Percentiles rank a stretch among this genome's conserved stretches.
Evolutionary conservation across 345 rosid genomes (phyloP).

Genomic region (Brassica rapa): DNA sequence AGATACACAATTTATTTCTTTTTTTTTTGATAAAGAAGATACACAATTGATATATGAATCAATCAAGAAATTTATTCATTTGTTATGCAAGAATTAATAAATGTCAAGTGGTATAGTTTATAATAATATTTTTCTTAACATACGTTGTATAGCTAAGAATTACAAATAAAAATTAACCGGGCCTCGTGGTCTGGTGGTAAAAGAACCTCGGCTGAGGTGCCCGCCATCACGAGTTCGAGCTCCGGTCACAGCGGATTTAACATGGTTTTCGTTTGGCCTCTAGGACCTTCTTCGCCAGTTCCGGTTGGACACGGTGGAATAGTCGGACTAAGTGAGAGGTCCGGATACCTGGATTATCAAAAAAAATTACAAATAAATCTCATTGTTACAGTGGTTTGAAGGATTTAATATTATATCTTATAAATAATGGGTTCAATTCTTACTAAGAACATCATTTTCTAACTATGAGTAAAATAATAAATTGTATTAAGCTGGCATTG

Average conservation of each 20-base stretch:
- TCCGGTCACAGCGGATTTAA: too few species aligned
- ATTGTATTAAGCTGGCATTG: neutral
- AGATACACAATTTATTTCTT: neutral
- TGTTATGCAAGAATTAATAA: neutral
- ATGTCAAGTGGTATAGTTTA: neutral
- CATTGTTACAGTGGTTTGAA: neutral
- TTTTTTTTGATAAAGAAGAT: neutral
- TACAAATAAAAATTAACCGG: neutral
- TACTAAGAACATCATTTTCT: neutral
- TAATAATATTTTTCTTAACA: neutral
- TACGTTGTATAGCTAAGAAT: neutral
- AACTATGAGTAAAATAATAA: neutral
- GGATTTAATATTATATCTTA: neutral
- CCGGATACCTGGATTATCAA: too few species aligned
- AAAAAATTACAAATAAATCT: neutral
- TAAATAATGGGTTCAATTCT: neutral
- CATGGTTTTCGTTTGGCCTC: too few species aligned
- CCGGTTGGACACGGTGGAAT: too few species aligned
- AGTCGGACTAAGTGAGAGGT: too few species aligned
- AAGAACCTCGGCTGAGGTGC: too few species aligned
- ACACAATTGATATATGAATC: constrained; percentile 17
- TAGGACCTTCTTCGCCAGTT: too few species aligned
- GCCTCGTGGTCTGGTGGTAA: too few species aligned
- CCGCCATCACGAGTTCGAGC: too few species aligned
- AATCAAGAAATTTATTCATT: neutral